Conservation (phyloP, 2,329 filamentous ascomycete genomes). For the Mycosphaerella arachidis region DNA sequence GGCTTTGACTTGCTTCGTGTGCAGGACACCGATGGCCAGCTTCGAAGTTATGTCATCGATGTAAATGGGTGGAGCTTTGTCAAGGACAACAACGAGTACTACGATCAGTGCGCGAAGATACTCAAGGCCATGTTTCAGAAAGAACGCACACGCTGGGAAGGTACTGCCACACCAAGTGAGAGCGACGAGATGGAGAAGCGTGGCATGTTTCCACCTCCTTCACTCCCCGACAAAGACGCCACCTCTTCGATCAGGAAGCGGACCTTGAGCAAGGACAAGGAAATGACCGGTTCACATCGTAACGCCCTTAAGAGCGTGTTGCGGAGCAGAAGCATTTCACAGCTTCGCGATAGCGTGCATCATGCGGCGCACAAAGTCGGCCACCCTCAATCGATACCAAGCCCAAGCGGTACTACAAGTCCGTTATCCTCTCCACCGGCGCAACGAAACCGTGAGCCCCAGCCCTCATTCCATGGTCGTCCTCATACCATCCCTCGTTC, state of each 20-base stretch:
- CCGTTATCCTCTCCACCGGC: conserved; percentile 42
- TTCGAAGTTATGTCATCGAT: conserved; percentile 91
- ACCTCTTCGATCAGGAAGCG: conserved; percentile 30
- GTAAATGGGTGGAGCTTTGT: conserved; percentile 99
- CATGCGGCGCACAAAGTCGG: conserved; percentile 26
- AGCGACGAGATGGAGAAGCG: conserved; percentile 19
- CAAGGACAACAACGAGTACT: conserved; percentile 98
- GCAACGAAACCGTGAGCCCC: conserved; percentile 33
- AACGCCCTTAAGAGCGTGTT: conserved; percentile 55
- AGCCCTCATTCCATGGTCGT: conserved; percentile 10
- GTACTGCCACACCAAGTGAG: conserved; percentile 25
- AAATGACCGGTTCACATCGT: conserved; percentile 33
- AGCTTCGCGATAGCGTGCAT: conserved; percentile 44
- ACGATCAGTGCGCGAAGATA: conserved; percentile 83
- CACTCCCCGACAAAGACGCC: conserved; percentile 10
- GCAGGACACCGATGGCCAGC: conserved; percentile 48
- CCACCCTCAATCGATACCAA: conserved; percentile 19
- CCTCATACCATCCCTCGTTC: conserved; percentile 16
- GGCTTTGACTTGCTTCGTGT: conserved; percentile 91
- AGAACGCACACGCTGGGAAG: conserved; percentile 63
- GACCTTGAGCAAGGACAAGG: conserved; percentile 24
- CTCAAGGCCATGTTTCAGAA: conserved; percentile 81
- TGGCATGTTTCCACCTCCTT: conserved; percentile 10
- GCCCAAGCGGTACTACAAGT: conserved; percentile 31
- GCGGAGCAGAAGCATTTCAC: conserved; percentile 62